Percentiles rank a stretch among this genome's conserved stretches.
These are phyloP conservation scores for Aspergillus nanangensis DNA, from an alignment of 495 filamentous ascomycete genomes.

Conservation along the genomic window DNA sequence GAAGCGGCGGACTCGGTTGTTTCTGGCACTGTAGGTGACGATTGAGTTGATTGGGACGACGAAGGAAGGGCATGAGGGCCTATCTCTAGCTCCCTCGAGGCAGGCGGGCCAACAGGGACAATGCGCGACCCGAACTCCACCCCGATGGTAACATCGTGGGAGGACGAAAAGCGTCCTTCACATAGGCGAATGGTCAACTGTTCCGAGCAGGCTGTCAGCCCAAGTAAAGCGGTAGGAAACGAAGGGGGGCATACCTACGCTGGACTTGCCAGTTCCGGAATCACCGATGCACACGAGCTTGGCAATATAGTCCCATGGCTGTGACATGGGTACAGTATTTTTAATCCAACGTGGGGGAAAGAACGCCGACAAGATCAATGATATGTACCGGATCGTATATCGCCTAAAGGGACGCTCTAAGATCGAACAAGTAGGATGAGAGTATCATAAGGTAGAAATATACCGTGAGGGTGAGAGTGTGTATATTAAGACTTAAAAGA, in stretches of 20 bases:
- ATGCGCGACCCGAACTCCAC: constrained; percentile 96
- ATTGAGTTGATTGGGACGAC: constrained; percentile 4
- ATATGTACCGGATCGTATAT: too few species aligned
- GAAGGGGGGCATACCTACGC: constrained; percentile 35
- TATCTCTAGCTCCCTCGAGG: constrained; percentile 36
- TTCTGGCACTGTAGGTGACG: constrained; percentile 7
- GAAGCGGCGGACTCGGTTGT: constrained; percentile 15
- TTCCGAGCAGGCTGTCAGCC: neutral
- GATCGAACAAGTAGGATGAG: too few species aligned
- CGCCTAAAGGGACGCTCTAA: too few species aligned
- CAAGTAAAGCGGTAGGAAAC: neutral
- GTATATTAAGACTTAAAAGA: too few species aligned
- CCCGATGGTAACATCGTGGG: constrained; percentile 96
- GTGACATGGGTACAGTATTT: constrained; percentile 53
- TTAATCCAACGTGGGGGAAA: neutral
- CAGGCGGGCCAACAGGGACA: constrained; percentile 83
- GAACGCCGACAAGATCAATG: neutral
- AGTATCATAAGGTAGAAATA: too few species aligned
- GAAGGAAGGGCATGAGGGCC: constrained; percentile 20
- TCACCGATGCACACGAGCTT: constrained; percentile 98
- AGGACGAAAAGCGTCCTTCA: constrained; percentile 88
- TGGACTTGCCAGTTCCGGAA: constrained; percentile 87
- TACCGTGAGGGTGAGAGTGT: too few species aligned
- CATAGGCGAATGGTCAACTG: constrained; percentile 91
- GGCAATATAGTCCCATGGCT: constrained; percentile 96